Conservation (phyloP, 1,284 basidiomycete species). For the Ganoderma leucocontextum region DNA sequence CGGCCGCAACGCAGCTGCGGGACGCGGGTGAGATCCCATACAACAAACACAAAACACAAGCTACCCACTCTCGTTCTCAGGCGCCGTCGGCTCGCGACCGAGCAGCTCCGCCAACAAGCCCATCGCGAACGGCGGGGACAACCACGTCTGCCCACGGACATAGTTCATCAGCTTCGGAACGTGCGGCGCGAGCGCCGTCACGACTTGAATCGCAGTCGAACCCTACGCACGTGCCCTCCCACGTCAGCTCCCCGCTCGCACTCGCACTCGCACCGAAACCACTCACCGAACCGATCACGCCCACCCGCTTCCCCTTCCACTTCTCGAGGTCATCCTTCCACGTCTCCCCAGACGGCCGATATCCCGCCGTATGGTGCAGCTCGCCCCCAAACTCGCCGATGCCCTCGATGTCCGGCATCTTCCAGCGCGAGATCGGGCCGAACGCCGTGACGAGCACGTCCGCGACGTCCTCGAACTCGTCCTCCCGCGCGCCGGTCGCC, state of each 20-base stretch:
- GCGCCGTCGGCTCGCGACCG: slow-evolving; percentile 41
- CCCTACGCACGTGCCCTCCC: slow-evolving; percentile 49
- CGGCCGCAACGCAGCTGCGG: not conserved
- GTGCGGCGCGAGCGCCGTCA: slow-evolving; percentile 62
- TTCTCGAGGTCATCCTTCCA: slow-evolving; percentile 58
- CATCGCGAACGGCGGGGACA: slow-evolving; percentile 57
- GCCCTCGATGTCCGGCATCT: slow-evolving; percentile 66
- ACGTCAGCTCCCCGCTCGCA: not conserved
- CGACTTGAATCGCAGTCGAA: slow-evolving; percentile 71
- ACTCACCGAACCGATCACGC: slow-evolving; percentile 67
- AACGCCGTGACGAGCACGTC: slow-evolving; percentile 61
- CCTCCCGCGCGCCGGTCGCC: slow-evolving; percentile 44
- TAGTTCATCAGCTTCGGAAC: slow-evolving; percentile 62
- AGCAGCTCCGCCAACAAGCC: slow-evolving; percentile 50
- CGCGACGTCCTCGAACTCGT: slow-evolving; percentile 57
- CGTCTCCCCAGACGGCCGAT: slow-evolving; percentile 53
- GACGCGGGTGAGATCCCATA: not conserved
- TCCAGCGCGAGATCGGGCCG: slow-evolving; percentile 59
- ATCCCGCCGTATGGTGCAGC: slow-evolving; percentile 63
- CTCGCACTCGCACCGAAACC: not conserved
- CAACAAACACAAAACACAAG: not conserved
- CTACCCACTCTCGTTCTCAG: slow-evolving; percentile 51
- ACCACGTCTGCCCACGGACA: slow-evolving; percentile 69
- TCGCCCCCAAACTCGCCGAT: slow-evolving; percentile 58
- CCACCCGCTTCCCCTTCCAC: slow-evolving; percentile 64